Conservation (phyloP, 1,284 basidiomycete genomes). For the Ceratobasidium sp. region DNA sequence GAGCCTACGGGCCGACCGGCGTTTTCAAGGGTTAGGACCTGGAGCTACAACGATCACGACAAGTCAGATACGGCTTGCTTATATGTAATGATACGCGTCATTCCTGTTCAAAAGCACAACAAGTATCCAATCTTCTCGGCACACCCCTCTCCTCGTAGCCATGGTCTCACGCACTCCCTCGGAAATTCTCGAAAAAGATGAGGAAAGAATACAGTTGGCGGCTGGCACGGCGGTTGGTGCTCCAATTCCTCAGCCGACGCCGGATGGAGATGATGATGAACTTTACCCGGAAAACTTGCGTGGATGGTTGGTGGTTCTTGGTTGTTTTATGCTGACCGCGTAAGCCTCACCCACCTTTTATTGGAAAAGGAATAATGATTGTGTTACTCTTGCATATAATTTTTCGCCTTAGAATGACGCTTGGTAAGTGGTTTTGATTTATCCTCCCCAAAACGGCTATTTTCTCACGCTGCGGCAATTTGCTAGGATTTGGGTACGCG, state of each 20-base stretch:
- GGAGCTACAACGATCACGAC: not conserved
- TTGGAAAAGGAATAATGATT: not conserved
- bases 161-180: not conserved
- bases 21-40: not conserved
- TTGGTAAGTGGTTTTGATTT: constrained; percentile 7
- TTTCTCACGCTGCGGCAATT: constrained; percentile 1
- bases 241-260: not conserved
- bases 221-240: not conserved
- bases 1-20: not conserved
- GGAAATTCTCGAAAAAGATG: not conserved
- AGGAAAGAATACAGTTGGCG: not conserved
- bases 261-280: constrained; percentile 27
- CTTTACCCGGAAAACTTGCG: constrained; percentile 46
- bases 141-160: not conserved
- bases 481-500: constrained; percentile 18
- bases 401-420: constrained; percentile 24
- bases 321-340: constrained; percentile 44
- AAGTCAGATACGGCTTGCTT: not conserved
- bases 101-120: not conserved
- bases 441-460: not conserved
- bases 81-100: not conserved
- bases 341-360: not conserved
- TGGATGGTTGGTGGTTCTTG: constrained; percentile 46
- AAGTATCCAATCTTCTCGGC: not conserved
- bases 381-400: not conserved